Evolutionary conservation across 345 rosid species (phyloP).

Genomic region (Eucalyptus curtisii): DNA sequence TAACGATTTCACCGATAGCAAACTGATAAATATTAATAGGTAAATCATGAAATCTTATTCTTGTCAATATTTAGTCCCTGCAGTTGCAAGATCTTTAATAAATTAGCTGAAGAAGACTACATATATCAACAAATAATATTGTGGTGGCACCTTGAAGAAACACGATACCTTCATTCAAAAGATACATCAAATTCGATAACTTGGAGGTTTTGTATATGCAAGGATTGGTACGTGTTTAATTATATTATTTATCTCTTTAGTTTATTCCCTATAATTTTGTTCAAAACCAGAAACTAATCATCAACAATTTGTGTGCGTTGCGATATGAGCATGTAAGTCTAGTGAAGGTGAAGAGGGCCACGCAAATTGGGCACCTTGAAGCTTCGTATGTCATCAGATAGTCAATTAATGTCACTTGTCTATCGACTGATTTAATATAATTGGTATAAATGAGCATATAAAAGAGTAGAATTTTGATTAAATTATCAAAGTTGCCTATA

Average conservation of each 20-base stretch:
- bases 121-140: background rate
- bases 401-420: background rate
- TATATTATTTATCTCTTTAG: background rate
- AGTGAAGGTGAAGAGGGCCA: background rate
- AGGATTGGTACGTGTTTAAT: background rate
- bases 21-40: background rate
- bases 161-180: background rate
- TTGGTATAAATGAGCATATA: background rate
- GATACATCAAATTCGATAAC: background rate
- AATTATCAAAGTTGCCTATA: too few relatives aligned
- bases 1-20: background rate
- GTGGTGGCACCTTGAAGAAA: background rate
- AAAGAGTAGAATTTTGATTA: background rate
- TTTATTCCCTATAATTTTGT: background rate
- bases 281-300: background rate
- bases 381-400: background rate
- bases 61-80: background rate
- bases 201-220: background rate
- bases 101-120: background rate
- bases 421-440: background rate
- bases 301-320: background rate
- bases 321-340: background rate
- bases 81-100: background rate
- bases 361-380: background rate
- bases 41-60: background rate